Evolutionary conservation across 2,329 filamentous ascomycete genomes (phyloP).

Genomic region (Fusarium solani-melongenae): DNA sequence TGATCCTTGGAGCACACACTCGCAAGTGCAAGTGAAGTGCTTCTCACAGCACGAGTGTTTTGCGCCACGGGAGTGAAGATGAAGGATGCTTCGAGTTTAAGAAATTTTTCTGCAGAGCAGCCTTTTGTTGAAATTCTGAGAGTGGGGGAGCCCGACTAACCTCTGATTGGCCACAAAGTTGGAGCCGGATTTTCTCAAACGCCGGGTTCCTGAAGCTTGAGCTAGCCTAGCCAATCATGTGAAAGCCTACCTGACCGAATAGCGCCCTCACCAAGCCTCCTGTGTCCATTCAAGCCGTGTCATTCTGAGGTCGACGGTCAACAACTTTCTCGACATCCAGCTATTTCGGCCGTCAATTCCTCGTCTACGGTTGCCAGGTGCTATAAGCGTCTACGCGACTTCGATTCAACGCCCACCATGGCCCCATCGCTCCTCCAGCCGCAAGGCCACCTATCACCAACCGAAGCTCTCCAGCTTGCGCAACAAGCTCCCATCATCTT

Average conservation of each 20-base stretch:
- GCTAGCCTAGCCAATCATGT: slow-evolving; percentile 34
- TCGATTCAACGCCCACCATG: slow-evolving; percentile 51
- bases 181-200: slow-evolving; percentile 14
- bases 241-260: background rate
- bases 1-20: slow-evolving; percentile 39
- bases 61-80: slow-evolving; percentile 29
- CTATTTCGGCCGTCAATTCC: background rate
- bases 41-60: slow-evolving; percentile 27
- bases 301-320: slow-evolving; percentile 20
- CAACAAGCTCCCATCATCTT: slow-evolving; percentile 70
- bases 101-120: slow-evolving; percentile 36
- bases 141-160: background rate
- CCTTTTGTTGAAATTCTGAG: slow-evolving; percentile 37
- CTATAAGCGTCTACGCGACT: slow-evolving; percentile 6
- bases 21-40: slow-evolving; percentile 35
- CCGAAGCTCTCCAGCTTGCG: slow-evolving; percentile 67
- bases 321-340: background rate
- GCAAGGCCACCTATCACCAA: slow-evolving; percentile 66
- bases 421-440: slow-evolving; percentile 65
- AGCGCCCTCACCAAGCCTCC: slow-evolving; percentile 27
- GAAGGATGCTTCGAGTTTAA: slow-evolving; percentile 29
- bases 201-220: slow-evolving; percentile 5
- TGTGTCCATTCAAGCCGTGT: slow-evolving; percentile 33
- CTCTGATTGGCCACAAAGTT: background rate
- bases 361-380: background rate